Conservation (phyloP, 257 asterid species). For the Pogostemon cablin region DNA sequence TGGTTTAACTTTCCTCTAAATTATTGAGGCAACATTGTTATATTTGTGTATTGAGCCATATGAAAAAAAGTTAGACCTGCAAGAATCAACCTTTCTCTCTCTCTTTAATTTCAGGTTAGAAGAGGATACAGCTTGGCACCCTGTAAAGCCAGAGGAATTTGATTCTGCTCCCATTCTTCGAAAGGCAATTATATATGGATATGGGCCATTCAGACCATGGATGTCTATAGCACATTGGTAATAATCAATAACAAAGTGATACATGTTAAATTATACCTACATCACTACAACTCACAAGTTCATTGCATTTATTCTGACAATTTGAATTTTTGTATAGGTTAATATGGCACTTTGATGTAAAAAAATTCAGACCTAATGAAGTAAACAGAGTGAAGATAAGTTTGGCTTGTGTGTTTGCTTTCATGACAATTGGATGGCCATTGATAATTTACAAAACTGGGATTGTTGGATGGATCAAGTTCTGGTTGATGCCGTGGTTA, state of each 20-base stretch:
- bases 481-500: slow-evolving; percentile 98
- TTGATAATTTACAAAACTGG: slow-evolving; percentile 78
- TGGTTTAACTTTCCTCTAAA: slow-evolving; percentile 15
- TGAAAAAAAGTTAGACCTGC: slow-evolving; percentile 15
- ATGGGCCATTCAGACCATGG: slow-evolving; percentile 87
- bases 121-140: slow-evolving; percentile 97
- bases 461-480: slow-evolving; percentile 86
- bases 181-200: slow-evolving; percentile 75
- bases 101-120: slow-evolving; percentile 59
- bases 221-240: slow-evolving; percentile 97
- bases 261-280: slow-evolving; percentile 1
- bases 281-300: slow-evolving; percentile 2
- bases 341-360: slow-evolving; percentile 72
- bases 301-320: slow-evolving; percentile 13
- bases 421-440: slow-evolving; percentile 98
- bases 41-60: neutral
- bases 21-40: neutral
- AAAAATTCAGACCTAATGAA: slow-evolving; percentile 88
- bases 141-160: slow-evolving; percentile 64
- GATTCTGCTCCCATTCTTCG: slow-evolving; percentile 56
- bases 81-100: slow-evolving; percentile 20
- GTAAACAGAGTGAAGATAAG: slow-evolving; percentile 91
- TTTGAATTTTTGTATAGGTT: slow-evolving; percentile 51
- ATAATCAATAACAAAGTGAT: slow-evolving; percentile 16
- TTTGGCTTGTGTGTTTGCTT: slow-evolving; percentile 87